Base-by-base conservation (phyloP, 306 rosid genomes). In the Rosa multiflora region DNA sequence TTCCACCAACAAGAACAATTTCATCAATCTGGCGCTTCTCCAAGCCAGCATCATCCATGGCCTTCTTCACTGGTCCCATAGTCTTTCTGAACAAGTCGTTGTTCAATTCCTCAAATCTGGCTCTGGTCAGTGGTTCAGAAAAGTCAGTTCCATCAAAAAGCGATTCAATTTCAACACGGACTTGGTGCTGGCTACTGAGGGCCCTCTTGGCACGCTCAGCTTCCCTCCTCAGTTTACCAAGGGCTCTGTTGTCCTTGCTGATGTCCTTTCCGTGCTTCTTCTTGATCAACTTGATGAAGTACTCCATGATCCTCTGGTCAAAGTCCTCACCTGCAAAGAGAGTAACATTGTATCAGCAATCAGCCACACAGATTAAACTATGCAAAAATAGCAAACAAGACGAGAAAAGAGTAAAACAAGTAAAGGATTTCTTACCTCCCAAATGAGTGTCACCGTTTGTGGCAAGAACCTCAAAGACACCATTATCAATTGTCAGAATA, bases 361-460 rank as follows among this genome's bases (percentile, higher is more conserved):
- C 5, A 23, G 4, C 48, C 63, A 75, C 48, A 47, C 43, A 20
- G 18, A 18, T 17, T 13, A 43, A 63, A 8, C 5, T 47, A 35
- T 47, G 1, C 67, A 3, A 5, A 63, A 26, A 37, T 63, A 21
- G 46, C 2, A 9, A 53, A 23, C 56, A 40, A 26, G 3, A 55
- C 21, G 0, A 21, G 18, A 61, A 10, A 21, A 35, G 1, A 17
- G 62, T 26, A 8, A 51, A 76, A 23, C 39, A 74, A 62, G 67
- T 5, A 55, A 6, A 35, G 12, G 26, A 64, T 40, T 46, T 39
- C 90, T 83, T 77, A 96, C 98, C 98, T 91, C 99, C 98, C 85
- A 96, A 94, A 84, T 96, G 98, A 69, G 99, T 96, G 87, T 96
- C 99, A 72, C 98, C 99, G 56, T 96, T 91, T 59, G 99, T 96